Base-by-base conservation (phyloP, 2,329 filamentous ascomycete genomes). In the Penicillium brasilianum region DNA sequence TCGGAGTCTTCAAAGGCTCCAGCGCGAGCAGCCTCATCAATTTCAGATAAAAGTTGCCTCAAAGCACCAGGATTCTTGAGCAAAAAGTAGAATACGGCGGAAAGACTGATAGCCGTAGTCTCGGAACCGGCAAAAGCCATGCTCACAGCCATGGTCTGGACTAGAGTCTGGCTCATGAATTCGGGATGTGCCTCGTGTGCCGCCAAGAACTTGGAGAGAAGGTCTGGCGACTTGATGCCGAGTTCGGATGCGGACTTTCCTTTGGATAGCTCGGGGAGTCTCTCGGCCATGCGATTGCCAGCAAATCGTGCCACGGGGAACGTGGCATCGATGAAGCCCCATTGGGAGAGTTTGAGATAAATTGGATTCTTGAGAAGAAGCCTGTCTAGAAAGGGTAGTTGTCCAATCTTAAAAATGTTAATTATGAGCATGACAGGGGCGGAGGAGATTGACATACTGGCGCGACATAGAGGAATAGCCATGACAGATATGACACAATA, bases 361-460 rank as follows among this genome's bases (percentile, higher is more conserved):
- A 93, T 76, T 0, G 90, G 90, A 69, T 93, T 94, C 78, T 93
- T 93, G 65, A 88, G 84, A 61, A 91, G 82, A 28, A 93, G 58
- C 0, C 84, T 81, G 71, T 93, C 90, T 1, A 93, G 81, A 62
- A 88, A 82, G 2, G 89, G 90, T 51, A 92, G 90, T 79, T 93
- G 90, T 6, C 90, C 90, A 30, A 92, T 60, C 62, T 64, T 64
- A 39, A 32, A 43, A 11, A 32, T n/a, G 18, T 43, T 5, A 36
- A 22, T 41, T 20, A 30, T 18, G 10, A 34, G 4, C 16, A 14
- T 32, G 16, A 4, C 80, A 0, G 48, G 46, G 7, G 22, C 6
- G 18, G 5, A 30, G 30, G 13, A 14, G 9, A 25, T 18, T 9
- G n/a, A 62, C 62, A 30, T 61, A 63, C 56, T 2, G 63, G 63